Base-by-base conservation (phyloP, 805 yeast species). In the Ogataea paraovalis region DNA sequence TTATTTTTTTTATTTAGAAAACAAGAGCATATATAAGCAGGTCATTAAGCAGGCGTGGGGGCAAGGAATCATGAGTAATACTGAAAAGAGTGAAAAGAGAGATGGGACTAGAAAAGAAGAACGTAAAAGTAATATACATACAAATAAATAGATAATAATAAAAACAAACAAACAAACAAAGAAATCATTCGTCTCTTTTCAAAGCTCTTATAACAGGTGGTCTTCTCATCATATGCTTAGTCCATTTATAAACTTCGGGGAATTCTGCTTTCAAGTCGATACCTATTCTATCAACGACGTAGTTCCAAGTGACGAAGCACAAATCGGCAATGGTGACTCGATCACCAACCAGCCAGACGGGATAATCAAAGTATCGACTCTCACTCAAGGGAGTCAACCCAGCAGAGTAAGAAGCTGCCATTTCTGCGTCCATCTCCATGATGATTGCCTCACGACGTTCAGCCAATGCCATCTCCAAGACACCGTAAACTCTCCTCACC, bases 231-330 rank as follows among this genome's bases (percentile, higher is more conserved):
- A 91, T 88, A 59, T 83, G 83, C 64, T 86, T 85, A 10, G 97
- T 91, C 97, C 97, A 91, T 66, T 88, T 88, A 72, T 87, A 90
- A 41, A 90, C 97, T 69, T 91, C 97, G 1, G 97, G 97, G 62
- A 86, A 90, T 65, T 91, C 97, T 27, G 79, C 76, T 64, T 85
- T 85, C 59, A 91, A 78, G 59, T 87, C 87, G 52, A 91, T 88
- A 7, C 97, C 97, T 46, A 91, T 86, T 59, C 96, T 75, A 64
- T 87, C 96, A 45, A 91, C 96, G 16, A 91, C 97, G 60, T 90
- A 91, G 66, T 91, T 91, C 98, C 98, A 91, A 14, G 98, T 96
- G 25, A 91, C 96, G 70, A 91, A 91, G 20, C 92, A 80, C 60
- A 91, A 73, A 67, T 91, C 98, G 2, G 97, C 97, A 40, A 91